Conservation (phyloP, 2,329 filamentous ascomycete genomes). For the Monosporascus sp. region DNA sequence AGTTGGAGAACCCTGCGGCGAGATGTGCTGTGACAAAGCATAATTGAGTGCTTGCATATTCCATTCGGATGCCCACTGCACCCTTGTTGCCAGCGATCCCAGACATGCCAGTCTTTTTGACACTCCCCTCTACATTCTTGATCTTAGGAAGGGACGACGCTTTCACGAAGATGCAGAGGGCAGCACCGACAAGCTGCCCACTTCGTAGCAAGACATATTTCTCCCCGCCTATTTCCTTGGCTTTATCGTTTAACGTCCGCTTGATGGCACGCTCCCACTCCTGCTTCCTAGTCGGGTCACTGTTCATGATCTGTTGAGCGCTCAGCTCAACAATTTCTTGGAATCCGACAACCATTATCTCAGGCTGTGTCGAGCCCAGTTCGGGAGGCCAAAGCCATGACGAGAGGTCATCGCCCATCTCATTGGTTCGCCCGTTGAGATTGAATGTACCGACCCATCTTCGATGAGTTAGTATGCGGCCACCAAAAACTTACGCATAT, state of each 20-base stretch:
- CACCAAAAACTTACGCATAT: background rate
- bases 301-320: constrained; percentile 98
- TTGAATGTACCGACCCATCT: constrained; percentile 82
- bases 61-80: constrained; percentile 91
- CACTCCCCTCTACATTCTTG: constrained; percentile 92
- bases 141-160: constrained; percentile 71
- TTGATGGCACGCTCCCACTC: constrained; percentile 83
- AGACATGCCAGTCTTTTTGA: constrained; percentile 92
- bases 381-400: constrained; percentile 73
- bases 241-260: constrained; percentile 67
- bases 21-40: constrained; percentile 97
- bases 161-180: constrained; percentile 85
- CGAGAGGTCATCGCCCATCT: constrained; percentile 72
- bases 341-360: constrained; percentile 86
- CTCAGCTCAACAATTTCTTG: constrained; percentile 98
- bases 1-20: constrained; percentile 92
- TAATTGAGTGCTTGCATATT: constrained; percentile 86
- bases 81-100: constrained; percentile 98
- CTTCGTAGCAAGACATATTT: constrained; percentile 86
- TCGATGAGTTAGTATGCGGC: constrained; percentile 15
- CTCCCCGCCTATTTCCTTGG: constrained; percentile 58
- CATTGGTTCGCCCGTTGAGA: constrained; percentile 79
- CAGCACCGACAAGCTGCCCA: constrained; percentile 90
- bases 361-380: constrained; percentile 60
- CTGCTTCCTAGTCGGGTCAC: constrained; percentile 78